Conservation (phyloP, 306 rosid genomes). For the Fragaria iinumae region DNA sequence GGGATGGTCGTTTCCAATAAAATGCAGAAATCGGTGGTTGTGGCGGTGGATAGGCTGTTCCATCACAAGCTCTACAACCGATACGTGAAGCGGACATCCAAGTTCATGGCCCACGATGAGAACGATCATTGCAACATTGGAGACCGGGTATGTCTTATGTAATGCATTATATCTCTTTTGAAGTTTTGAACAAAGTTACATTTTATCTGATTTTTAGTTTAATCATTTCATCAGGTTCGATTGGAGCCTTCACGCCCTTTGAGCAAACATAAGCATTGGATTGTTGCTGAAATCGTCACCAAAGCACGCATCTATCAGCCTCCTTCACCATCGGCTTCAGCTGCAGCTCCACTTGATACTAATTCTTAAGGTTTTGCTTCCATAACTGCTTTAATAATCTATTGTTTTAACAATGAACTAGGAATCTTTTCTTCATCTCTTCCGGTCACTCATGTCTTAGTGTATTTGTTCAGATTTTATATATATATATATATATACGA, state of each 20-base stretch:
- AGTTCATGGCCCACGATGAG: conserved; percentile 95
- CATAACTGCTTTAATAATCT: not conserved
- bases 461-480: not conserved
- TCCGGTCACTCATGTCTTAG: not conserved
- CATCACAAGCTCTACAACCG: conserved; percentile 68
- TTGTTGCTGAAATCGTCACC: conserved; percentile 81
- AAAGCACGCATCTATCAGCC: conserved; percentile 77
- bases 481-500: no score
- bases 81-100: conserved; percentile 80
- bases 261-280: conserved; percentile 84
- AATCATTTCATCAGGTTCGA: conserved; percentile 50
- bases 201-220: not conserved
- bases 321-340: conserved; percentile 31
- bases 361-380: conserved; percentile 17
- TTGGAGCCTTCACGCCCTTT: conserved; percentile 79
- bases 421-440: not conserved
- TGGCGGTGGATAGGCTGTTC: conserved; percentile 82
- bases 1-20: conserved; percentile 93
- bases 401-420: not conserved
- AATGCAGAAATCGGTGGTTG: conserved; percentile 97
- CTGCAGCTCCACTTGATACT: conserved; percentile 9
- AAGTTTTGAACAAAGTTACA: not conserved
- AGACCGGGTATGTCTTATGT: conserved; percentile 47
- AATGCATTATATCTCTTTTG: not conserved
- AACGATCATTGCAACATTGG: conserved; percentile 65